phyloP scores from a whole-genome alignment of 1,284 basidiomycete species.

The Ceratobasidium papillatum region DNA sequence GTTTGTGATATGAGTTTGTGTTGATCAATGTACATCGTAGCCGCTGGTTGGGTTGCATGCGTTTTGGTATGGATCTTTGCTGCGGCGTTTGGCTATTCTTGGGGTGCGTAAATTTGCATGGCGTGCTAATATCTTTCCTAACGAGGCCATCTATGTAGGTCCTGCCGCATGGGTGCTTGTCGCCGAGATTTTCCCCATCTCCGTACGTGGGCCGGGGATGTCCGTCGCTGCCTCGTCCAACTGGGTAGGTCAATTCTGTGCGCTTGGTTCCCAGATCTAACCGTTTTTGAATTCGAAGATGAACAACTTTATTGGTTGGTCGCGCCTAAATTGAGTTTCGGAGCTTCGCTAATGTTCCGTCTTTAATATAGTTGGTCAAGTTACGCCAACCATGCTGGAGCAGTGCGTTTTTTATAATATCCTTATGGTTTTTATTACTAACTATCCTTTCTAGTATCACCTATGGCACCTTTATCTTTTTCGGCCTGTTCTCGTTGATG shows the following conservation, averaged over 20 bases:
- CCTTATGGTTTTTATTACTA: neutral
- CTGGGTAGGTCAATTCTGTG: constrained; percentile 59
- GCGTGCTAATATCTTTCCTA: neutral
- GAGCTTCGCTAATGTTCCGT: neutral
- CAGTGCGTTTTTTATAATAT: constrained; percentile 47
- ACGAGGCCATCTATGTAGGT: constrained; percentile 48
- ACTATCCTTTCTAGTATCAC: constrained; percentile 49
- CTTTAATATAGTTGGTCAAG: constrained; percentile 54
- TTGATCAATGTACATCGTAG: constrained; percentile 45
- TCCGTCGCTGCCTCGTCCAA: constrained; percentile 75
- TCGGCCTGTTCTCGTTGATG: constrained; percentile 71
- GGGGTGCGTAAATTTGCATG: constrained; percentile 56
- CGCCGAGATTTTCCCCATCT: constrained; percentile 67
- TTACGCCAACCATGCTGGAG: constrained; percentile 69
- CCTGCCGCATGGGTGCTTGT: constrained; percentile 74
- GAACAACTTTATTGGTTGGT: constrained; percentile 76
- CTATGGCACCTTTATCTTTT: constrained; percentile 75
- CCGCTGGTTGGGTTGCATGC: constrained; percentile 72
- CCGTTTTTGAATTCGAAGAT: constrained; percentile 57
- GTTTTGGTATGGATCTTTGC: constrained; percentile 73
- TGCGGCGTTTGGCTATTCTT: constrained; percentile 69
- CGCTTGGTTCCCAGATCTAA: neutral
- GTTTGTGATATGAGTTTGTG: neutral
- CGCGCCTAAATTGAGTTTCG: neutral
- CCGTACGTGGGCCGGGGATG: constrained; percentile 70